Evolutionary conservation across 345 rosid genomes (phyloP), one percentile per base, ranked within the genome.

Genomic region (Pistacia integerrima): DNA sequence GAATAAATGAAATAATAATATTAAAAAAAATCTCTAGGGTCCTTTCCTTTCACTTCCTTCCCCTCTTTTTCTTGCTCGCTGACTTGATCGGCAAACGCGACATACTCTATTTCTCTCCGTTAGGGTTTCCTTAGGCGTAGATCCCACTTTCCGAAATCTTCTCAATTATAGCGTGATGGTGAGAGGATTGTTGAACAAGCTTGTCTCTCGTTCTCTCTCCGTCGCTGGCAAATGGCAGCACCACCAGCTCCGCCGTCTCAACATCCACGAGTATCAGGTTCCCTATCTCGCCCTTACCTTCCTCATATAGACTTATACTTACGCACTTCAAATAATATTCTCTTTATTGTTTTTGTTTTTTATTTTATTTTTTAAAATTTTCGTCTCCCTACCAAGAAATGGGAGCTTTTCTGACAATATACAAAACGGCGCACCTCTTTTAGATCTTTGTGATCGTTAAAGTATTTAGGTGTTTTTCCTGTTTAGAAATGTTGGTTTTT

Each of bases 181-280:
- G 96, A 91, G 97, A 78, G 97, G 94, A 78, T 80, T 87, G 81
- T 66, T 91, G 72, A 91, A 89, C 87, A 90, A 90, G 80, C 89
- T 97, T 65, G 94, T 80, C 48, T 87, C 91, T 38, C 86, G 91
- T 77, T 85, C 97, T 59, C 94, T 94, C 77, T 83, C 96, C 77
- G 86, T 91, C 77, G 92, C 89, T 81, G 95, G 94, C 0, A 88
- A 85, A 85, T 89, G 93, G 90, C 98, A 97, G 75, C 93, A 90
- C 64, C 98, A 94, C 77, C 99, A 97, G 82, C 94, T 94, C 83
- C 98, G 99, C 71, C 97, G 93, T 78, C 97, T 97, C 82, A 97
- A 97, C 84, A 85, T 97, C 89, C 98, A 94, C 82, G 98, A 97
- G 79, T 92, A 90, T 81, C 98, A 93, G 99, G 99, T 96, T 25